phyloP scores from a whole-genome alignment of 2,329 filamentous ascomycete species.

The Nemania bipapillata region DNA sequence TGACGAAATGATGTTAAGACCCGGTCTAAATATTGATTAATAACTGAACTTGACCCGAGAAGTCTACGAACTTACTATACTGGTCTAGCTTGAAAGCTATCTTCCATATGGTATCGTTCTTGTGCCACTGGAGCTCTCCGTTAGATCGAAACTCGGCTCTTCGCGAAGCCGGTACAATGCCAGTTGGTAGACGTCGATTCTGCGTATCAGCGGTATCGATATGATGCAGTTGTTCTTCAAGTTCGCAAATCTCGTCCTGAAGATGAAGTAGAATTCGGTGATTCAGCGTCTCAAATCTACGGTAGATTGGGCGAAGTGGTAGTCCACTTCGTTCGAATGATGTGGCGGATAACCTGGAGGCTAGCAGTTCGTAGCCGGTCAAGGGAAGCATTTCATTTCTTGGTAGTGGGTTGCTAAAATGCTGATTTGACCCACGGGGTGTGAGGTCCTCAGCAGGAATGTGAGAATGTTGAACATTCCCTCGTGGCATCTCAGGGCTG shows the following conservation, averaged over 20 bases:
- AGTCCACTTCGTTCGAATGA: constrained; percentile 42
- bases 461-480: constrained; percentile 53
- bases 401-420: constrained; percentile 53
- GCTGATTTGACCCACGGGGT: constrained; percentile 50
- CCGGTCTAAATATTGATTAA: constrained; percentile 58
- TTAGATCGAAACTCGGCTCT: constrained; percentile 66
- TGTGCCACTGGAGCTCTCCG: constrained; percentile 68
- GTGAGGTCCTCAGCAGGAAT: constrained; percentile 53
- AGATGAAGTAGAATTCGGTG: constrained; percentile 84
- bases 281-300: constrained; percentile 83
- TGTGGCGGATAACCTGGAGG: constrained; percentile 62
- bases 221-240: constrained; percentile 79
- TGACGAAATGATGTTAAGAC: constrained; percentile 68
- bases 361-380: constrained; percentile 72
- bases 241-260: constrained; percentile 83
- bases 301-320: constrained; percentile 72
- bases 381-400: constrained; percentile 58
- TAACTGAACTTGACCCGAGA: neutral
- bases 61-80: constrained; percentile 65
- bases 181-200: constrained; percentile 55
- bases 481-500: constrained; percentile 58
- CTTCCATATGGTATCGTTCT: constrained; percentile 69
- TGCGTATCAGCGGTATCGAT: constrained; percentile 71
- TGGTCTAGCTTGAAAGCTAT: constrained; percentile 74
- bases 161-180: constrained; percentile 68